Conservation (phyloP, 441 rosid species). For the Lagerstroemia fauriei region DNA sequence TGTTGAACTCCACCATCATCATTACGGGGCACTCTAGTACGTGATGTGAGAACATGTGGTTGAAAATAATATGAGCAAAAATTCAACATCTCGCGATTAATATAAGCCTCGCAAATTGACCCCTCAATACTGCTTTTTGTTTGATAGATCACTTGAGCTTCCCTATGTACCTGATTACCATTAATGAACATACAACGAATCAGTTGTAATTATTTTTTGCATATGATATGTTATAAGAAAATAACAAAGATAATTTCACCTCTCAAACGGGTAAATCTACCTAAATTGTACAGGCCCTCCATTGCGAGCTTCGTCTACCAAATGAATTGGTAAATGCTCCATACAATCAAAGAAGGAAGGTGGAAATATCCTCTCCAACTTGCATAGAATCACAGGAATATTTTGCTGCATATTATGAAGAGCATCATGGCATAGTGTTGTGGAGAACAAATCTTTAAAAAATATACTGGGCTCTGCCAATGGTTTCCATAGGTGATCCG, state of each 20-base stretch:
- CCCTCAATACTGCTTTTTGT: neutral
- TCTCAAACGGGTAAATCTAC: too few relatives aligned
- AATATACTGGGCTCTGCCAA: neutral
- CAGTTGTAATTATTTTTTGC: too few relatives aligned
- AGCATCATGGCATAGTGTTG: neutral
- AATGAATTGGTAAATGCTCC: conserved; percentile 12
- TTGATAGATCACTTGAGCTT: neutral
- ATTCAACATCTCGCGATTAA: neutral
- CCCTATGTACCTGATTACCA: neutral
- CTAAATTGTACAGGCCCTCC: conserved; percentile 2
- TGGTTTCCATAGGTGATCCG: neutral
- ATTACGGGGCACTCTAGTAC: neutral
- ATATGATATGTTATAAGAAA: too few relatives aligned
- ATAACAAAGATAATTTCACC: too few relatives aligned
- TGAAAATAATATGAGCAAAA: neutral
- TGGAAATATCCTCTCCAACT: conserved; percentile 20
- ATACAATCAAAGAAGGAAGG: conserved; percentile 16
- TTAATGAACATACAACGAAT: too few relatives aligned
- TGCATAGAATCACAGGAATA: neutral
- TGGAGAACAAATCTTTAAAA: neutral
- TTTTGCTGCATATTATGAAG: neutral
- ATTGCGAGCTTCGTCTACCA: neutral
- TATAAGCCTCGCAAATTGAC: neutral
- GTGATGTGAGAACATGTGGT: neutral
- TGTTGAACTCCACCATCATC: neutral